Evolutionary conservation across 768 basidiomycete species (phyloP), one percentile per base, ranked within the genome.

Genomic region (Candolleomyces aberdarensis): DNA sequence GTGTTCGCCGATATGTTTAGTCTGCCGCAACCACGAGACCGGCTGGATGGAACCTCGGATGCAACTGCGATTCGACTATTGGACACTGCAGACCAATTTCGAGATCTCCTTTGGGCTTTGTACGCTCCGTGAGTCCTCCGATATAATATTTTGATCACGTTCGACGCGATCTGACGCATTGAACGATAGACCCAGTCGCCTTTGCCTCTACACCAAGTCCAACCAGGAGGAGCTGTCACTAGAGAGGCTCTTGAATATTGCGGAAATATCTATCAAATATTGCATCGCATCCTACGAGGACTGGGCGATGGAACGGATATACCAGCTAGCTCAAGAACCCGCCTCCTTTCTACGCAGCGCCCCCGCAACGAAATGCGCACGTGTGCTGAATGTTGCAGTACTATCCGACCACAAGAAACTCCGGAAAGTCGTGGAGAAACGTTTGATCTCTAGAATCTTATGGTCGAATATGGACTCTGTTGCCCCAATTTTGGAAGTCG

Each of bases 341-440:
- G 57, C 54, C 13, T 71, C 73, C 22, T 74, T 72, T 57, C 66
- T 78, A 41, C 69, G 72, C 46, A 68, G 63, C 51, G 69, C 69
- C 47, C 62, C 73, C 19, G 58, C 75, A 29, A 69, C 69, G 63
- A 67, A 77, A 15, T 77, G 79, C 63, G 77, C 81, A 26, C 77
- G 79, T 15, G 70, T 83, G 32, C 74, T 89, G 50, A 74, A 79
- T 41, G 74, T 88, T 40, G 84, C 86, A 0, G 76, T 80, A 31
- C 71, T 77, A 55, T 83, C 83, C 62, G 69, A 75, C 44, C 80
- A 86, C 59, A 66, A 73, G 44, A 73, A 68, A 20, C 77, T 89
- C 41, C 72, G 81, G 40, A 76, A 78, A 26, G 73, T 84, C 5
- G 74, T 85, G 67, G 74, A 78, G 51, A 73, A 78, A 44, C 76